phyloP scores from a whole-genome alignment of 2,329 filamentous ascomycete genomes.

The Cytospora piceicola region DNA sequence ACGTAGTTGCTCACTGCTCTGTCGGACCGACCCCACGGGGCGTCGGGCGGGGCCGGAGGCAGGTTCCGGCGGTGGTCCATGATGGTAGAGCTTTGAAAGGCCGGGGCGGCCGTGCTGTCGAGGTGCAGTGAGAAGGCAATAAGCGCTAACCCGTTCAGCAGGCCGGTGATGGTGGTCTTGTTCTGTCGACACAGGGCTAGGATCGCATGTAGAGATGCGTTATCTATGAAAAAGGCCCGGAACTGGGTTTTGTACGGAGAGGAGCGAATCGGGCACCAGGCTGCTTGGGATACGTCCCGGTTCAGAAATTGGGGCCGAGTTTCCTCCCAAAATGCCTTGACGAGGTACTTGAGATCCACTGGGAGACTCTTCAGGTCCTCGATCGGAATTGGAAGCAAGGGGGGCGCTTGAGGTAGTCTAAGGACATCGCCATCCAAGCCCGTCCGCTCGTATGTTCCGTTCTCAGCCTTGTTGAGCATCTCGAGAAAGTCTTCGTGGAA shows the following conservation, averaged over 20 bases:
- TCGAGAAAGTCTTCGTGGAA: conserved; percentile 36
- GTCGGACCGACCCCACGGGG: conserved; percentile 26
- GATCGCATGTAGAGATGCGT: conserved; percentile 23
- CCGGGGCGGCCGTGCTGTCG: conserved; percentile 17
- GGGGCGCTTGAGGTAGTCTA: conserved; percentile 33
- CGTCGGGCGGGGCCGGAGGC: conserved; percentile 22
- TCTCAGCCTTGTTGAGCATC: conserved; percentile 35
- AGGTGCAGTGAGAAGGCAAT: conserved; percentile 27
- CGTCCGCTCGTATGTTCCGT: conserved; percentile 30
- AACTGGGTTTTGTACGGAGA: conserved; percentile 25
- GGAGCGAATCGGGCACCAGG: conserved; percentile 30
- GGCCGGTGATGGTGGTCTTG: conserved; percentile 30
- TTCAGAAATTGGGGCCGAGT: conserved; percentile 28
- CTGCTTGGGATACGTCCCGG: conserved; percentile 30
- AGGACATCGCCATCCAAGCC: conserved; percentile 35
- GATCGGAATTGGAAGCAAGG: conserved; percentile 37
- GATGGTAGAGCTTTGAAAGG: conserved; percentile 30
- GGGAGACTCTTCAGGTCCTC: conserved; percentile 28
- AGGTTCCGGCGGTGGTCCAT: conserved; percentile 30
- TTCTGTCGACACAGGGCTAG: conserved; percentile 28
- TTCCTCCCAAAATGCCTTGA: conserved; percentile 26
- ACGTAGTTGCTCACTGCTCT: conserved; percentile 25
- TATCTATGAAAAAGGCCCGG: conserved; percentile 25
- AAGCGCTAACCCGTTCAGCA: conserved; percentile 29
- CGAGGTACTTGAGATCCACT: conserved; percentile 15